Evolutionary conservation across 768 basidiomycete genomes (phyloP), one percentile per base, ranked within the genome.

Genomic region (Leccinum sublutescens): DNA sequence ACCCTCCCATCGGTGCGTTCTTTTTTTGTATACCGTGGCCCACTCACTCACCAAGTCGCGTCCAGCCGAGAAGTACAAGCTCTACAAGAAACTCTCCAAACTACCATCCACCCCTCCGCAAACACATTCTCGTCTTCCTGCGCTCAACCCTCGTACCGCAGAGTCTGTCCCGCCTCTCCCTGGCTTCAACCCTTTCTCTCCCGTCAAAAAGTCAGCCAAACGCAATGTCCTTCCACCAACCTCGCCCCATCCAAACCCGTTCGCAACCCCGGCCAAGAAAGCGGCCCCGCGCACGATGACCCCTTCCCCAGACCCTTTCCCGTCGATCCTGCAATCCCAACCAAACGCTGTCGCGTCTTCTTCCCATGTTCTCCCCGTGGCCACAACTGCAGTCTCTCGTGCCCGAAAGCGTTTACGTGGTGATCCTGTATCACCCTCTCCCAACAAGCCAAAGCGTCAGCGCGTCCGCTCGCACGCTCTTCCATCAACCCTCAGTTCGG

Each of bases 331-430:
- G 52, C 64, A 52, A 31, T 21, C 62, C 14, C 43, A 56, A 43
- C 45, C 36, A 25, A 34, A 29, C 31, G 5, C 33, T 19, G 25
- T 17, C 27, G 59, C 66, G 23, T 52, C 64, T n/a, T 49, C 59
- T 29, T 68, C 70, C 21, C 63, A 63, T 27, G 63, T 53, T 14
- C 62, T 62, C n/a, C 57, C 61, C 7, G 68, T 64, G 5, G 67
- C 76, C 19, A 71, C 66, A 50, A 76, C 69, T 52, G 82, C 88
- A 12, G 72, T 91, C 31, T 81, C 80, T 25, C 82, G 88, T 34
- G 91, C 91, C 21, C 83, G 90, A 38, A 93, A 93, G 70, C 86
- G 91, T 56, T 79, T 93, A 17, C 84, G 91, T 33, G 91, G 91
- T 27, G 91, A 93, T 67, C 86, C 86, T 1, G 89, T 93, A 2